These are phyloP conservation scores for Aspergillus diversus DNA, from an alignment of 495 filamentous ascomycete genomes.

Conservation along the genomic window DNA sequence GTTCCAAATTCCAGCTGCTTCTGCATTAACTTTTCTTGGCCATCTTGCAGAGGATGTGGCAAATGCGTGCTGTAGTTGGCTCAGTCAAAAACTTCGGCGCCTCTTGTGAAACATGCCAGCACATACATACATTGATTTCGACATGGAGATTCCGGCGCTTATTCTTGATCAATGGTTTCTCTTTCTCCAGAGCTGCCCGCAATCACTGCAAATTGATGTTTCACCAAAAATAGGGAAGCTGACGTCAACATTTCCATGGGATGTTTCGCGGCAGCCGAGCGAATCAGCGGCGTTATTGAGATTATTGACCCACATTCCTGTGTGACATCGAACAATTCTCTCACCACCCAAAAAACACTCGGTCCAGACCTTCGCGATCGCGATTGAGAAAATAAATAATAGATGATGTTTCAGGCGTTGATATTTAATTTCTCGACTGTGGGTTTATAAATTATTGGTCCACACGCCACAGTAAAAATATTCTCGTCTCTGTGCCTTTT, in stretches of 20 bases:
- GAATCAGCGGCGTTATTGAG: neutral
- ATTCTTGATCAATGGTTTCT: neutral
- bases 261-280: conserved; percentile 2
- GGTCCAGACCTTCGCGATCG: neutral
- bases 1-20: too few relatives aligned
- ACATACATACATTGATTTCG: neutral
- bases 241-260: conserved; percentile 14
- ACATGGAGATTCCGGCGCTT: neutral
- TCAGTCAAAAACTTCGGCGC: too few relatives aligned
- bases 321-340: neutral
- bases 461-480: too few relatives aligned
- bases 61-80: neutral
- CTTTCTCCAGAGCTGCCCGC: neutral
- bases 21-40: neutral
- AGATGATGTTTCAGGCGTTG: neutral
- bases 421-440: neutral
- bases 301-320: neutral
- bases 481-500: too few relatives aligned
- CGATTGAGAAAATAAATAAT: neutral
- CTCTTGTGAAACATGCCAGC: neutral
- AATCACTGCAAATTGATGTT: neutral
- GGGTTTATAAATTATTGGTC: neutral
- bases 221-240: conserved; percentile 21
- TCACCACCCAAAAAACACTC: neutral
- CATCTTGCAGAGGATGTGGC: neutral